These are phyloP conservation scores for Hemerocallis citrina DNA, from an alignment of 106 monocot species.

Conservation along the genomic window DNA sequence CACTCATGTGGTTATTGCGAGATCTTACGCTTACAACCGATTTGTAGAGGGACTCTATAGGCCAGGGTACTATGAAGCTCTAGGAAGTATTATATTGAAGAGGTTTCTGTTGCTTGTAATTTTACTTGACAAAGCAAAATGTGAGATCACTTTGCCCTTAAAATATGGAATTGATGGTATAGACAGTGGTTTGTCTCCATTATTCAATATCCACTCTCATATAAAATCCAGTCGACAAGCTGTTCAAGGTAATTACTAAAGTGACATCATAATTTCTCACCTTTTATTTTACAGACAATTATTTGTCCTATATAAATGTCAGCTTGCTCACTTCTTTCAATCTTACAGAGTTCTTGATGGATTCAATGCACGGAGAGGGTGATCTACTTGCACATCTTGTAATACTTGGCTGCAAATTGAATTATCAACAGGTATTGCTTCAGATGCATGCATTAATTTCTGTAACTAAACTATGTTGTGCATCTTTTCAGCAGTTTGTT, in stretches of 20 bases:
- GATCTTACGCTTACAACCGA: constrained; percentile 43
- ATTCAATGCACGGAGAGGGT: constrained; percentile 67
- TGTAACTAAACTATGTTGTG: neutral
- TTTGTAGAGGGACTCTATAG: constrained; percentile 38
- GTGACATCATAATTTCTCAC: neutral
- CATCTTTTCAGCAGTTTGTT: neutral
- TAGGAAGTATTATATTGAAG: constrained; percentile 50
- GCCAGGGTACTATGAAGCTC: constrained; percentile 50
- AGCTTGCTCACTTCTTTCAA: neutral
- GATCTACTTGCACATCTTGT: constrained; percentile 53
- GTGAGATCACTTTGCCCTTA: constrained; percentile 40
- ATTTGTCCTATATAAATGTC: neutral
- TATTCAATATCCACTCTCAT: constrained; percentile 29
- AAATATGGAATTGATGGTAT: constrained; percentile 62
- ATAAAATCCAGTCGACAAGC: constrained; percentile 56
- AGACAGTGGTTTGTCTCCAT: constrained; percentile 52
- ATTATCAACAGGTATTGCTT: constrained; percentile 45
- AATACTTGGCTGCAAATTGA: constrained; percentile 43
- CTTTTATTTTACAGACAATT: neutral
- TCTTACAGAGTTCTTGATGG: constrained; percentile 31
- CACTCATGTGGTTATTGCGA: constrained; percentile 26
- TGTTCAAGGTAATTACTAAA: constrained; percentile 25
- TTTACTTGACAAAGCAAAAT: constrained; percentile 65
- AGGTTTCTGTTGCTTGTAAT: constrained; percentile 44
- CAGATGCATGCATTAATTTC: neutral